Evolutionary conservation across 2,329 filamentous ascomycete species (phyloP), one percentile per base, ranked within the genome.

Genomic region (Aspergillus jensenii): DNA sequence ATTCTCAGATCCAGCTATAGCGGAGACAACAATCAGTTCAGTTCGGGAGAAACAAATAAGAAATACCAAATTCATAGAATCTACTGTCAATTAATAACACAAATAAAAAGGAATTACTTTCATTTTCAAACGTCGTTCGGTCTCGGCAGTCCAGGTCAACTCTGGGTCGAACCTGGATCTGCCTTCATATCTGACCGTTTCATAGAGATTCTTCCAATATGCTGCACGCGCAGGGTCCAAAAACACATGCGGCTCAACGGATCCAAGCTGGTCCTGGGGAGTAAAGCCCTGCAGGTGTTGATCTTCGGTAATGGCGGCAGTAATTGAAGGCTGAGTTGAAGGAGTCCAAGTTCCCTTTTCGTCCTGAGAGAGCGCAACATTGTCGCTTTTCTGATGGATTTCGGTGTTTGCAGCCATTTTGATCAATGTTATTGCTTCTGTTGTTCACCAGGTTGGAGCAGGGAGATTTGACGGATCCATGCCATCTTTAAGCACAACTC

Each of bases 1-100:
- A 66, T 65, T 8, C 60, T 59, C 14, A 67, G 33, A 27, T 66
- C 64, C 37, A 67, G 54, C 52, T 64, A 35, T 21, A 17, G n/a
- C 11, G 14, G 37, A 51, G 40, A 56, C 14, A 33, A 35, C 21
- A 27, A 56, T 56, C 47, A 52, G 54, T 31, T 15, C 54, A 41
- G 33, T 56, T 17, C 41, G 27, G 40, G 25, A 9, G 23, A 46
- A 15, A 23, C 4, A 45, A 35, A n/a, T 5, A 37, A 33, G 33
- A 21, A 25, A 27, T 40, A 40, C n/a, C 9, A 50, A 27, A 2
- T 37, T 15, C 11, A 1, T 15, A 39, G 19, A 8, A 35, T 37
- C 31, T 17, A 46, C 9, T 4, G 6, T 17, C 8, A 1, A 17
- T 49, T 19, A 49, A 39, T 4, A 40, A 21, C 37, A 46, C 43